Conservation (phyloP, 257 asterid genomes). For the Solanum rostratum region DNA sequence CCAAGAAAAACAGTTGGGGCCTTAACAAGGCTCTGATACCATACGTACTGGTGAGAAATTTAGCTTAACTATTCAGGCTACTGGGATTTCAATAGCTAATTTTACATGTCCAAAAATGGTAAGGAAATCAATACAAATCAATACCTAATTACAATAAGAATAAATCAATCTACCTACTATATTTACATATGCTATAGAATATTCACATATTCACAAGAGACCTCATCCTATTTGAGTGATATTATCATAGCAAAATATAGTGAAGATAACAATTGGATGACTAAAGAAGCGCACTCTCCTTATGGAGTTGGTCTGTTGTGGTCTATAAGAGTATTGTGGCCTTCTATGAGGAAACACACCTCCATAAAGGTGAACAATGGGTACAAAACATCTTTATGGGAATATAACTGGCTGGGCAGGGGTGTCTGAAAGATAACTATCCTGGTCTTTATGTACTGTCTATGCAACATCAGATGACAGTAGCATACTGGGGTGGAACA, state of each 20-base stretch:
- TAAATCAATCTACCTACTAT: not conserved
- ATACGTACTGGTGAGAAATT: not conserved
- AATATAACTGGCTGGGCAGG: not conserved
- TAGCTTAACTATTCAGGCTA: too few species aligned
- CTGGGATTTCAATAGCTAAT: too few species aligned
- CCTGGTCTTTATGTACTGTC: not conserved
- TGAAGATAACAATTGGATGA: not conserved
- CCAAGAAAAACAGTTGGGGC: not conserved
- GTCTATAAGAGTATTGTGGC: not conserved
- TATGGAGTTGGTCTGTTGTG: not conserved
- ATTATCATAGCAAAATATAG: not conserved
- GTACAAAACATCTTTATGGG: not conserved
- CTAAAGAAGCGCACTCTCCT: not conserved
- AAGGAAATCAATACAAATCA: not conserved
- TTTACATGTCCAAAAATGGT: not conserved
- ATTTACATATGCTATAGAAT: not conserved
- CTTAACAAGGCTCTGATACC: not conserved
- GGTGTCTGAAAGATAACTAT: not conserved
- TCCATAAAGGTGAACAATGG: not conserved
- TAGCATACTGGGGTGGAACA: not conserved
- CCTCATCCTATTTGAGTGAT: not conserved
- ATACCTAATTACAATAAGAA: not conserved
- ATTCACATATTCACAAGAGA: not conserved
- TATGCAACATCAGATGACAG: not conserved
- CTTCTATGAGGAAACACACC: not conserved